Percentiles rank a stretch among this genome's conserved stretches.
Evolutionary conservation across 2,329 filamentous ascomycete species (phyloP).

Genomic region (Dactylonectria macrodidyma): DNA sequence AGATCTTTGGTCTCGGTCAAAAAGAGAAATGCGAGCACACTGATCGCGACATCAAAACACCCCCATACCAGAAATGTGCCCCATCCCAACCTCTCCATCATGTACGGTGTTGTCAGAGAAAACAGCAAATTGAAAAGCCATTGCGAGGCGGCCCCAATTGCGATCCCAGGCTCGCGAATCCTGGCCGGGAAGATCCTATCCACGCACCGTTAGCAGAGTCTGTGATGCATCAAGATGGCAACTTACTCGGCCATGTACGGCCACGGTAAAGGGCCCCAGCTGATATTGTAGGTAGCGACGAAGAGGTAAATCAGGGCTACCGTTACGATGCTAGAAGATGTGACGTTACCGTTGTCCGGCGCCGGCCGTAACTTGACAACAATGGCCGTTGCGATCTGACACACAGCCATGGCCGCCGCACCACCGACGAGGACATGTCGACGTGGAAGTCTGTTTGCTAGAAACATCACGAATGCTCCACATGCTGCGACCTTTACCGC

Average conservation of each 20-base stretch:
- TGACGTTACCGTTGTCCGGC: constrained; percentile 48
- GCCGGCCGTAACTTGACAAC: constrained; percentile 59
- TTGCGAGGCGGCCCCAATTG: constrained; percentile 74
- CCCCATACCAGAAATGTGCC: constrained; percentile 75
- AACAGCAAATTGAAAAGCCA: constrained; percentile 79
- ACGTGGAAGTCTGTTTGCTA: constrained; percentile 24
- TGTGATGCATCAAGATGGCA: too few species aligned
- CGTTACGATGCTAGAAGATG: constrained; percentile 62
- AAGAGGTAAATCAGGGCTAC: constrained; percentile 75
- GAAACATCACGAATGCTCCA: constrained; percentile 30
- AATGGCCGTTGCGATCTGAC: constrained; percentile 60
- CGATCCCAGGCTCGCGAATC: constrained; percentile 73
- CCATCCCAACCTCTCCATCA: constrained; percentile 63
- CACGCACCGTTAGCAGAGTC: neutral
- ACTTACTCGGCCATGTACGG: constrained; percentile 69
- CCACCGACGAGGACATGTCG: constrained; percentile 56
- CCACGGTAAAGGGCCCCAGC: constrained; percentile 77
- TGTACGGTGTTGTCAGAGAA: constrained; percentile 63
- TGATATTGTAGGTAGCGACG: constrained; percentile 73
- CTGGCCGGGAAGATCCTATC: constrained; percentile 73
- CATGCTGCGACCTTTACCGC: constrained; percentile 31
- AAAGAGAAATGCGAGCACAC: constrained; percentile 71
- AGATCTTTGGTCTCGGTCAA: constrained; percentile 77
- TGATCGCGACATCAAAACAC: constrained; percentile 72
- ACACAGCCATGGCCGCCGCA: constrained; percentile 60